Conservation (phyloP, 768 basidiomycete species). For the Xanthoconium stramineum region DNA sequence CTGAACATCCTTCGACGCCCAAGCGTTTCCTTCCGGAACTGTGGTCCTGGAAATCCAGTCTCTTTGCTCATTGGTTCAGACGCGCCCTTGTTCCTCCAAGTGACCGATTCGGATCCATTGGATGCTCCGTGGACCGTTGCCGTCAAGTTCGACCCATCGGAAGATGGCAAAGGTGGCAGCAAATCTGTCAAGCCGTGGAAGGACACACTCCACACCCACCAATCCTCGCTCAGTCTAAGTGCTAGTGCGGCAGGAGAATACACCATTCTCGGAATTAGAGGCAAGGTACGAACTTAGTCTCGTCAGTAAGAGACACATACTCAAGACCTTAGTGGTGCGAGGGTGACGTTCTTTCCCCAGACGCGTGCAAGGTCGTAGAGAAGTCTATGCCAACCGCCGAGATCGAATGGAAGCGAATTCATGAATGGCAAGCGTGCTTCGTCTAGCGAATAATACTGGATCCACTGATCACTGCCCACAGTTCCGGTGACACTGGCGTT, state of each 20-base stretch:
- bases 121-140: conserved; percentile 69
- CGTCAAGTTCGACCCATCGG: conserved; percentile 57
- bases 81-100: conserved; percentile 49
- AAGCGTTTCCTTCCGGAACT: conserved; percentile 67
- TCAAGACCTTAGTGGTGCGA: conserved; percentile 55
- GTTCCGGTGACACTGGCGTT: conserved; percentile 90
- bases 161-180: conserved; percentile 33
- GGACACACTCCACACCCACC: conserved; percentile 53
- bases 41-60: conserved; percentile 66
- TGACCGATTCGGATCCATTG: conserved; percentile 53
- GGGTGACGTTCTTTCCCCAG: conserved; percentile 82
- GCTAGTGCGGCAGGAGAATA: conserved; percentile 76
- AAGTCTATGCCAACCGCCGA: conserved; percentile 77
- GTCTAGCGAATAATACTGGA: conserved; percentile 2
- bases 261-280: conserved; percentile 63
- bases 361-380: conserved; percentile 73
- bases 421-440: conserved; percentile 67
- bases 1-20: conserved; percentile 72
- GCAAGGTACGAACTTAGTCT: conserved; percentile 44
- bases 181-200: conserved; percentile 60
- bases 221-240: conserved; percentile 43
- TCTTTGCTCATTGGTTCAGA: conserved; percentile 72
- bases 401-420: conserved; percentile 85
- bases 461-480: conserved; percentile 26
- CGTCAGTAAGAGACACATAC: background rate